Conservation (phyloP, 768 basidiomycete genomes). For the Collybia nuda region DNA sequence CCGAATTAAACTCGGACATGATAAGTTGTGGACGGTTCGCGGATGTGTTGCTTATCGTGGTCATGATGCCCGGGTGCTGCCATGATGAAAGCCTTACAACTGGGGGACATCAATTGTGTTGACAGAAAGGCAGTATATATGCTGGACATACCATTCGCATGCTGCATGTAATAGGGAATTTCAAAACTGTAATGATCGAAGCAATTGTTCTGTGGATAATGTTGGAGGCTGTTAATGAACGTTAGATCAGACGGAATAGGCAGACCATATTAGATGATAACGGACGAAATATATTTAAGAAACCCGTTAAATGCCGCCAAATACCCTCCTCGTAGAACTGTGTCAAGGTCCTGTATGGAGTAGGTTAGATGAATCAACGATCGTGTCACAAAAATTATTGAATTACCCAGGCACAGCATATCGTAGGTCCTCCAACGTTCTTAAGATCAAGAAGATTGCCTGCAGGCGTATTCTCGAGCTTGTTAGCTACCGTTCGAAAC, state of each 20-base stretch:
- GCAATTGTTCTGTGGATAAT: constrained; percentile 54
- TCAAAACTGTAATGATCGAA: constrained; percentile 31
- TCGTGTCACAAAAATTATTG: neutral
- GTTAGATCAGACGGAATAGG: neutral
- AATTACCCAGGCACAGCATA: constrained; percentile 53
- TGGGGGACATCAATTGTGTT: constrained; percentile 11
- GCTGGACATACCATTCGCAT: constrained; percentile 40
- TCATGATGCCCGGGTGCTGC: constrained; percentile 42
- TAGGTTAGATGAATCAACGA: neutral
- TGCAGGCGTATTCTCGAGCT: constrained; percentile 32
- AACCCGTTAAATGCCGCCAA: constrained; percentile 30
- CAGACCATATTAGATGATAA: constrained; percentile 4
- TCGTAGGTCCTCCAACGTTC: constrained; percentile 47
- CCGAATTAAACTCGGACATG: constrained; percentile 56
- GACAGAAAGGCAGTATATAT: neutral
- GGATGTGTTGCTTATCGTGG: constrained; percentile 28
- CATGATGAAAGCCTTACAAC: constrained; percentile 43
- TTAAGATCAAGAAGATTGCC: constrained; percentile 36
- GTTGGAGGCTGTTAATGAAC: constrained; percentile 36
- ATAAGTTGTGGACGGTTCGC: constrained; percentile 33
- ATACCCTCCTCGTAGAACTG: constrained; percentile 42
- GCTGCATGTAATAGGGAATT: constrained; percentile 43
- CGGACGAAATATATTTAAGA: constrained; percentile 51
- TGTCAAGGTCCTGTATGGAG: constrained; percentile 36
- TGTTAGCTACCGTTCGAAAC: constrained; percentile 32